These are phyloP conservation scores for Monotropa hypopitys DNA, from an alignment of 179 eudicot genomes.

Conservation along the genomic window DNA sequence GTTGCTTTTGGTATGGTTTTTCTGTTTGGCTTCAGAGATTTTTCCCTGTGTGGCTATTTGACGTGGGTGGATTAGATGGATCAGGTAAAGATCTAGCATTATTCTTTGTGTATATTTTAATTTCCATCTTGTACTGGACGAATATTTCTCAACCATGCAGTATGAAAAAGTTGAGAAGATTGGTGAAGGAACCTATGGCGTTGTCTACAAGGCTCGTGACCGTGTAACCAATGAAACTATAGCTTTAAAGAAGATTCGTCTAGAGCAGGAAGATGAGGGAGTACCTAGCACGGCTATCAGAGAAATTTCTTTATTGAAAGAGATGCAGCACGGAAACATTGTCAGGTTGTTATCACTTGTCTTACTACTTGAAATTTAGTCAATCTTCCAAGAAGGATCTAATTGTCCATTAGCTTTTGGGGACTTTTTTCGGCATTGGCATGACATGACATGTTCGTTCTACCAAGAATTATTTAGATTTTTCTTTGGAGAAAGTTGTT, in stretches of 20 bases:
- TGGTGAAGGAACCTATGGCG: slow-evolving; percentile 97
- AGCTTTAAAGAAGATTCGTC: slow-evolving; percentile 81
- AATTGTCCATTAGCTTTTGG: neutral
- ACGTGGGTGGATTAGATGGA: slow-evolving; percentile 23
- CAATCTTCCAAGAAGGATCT: neutral
- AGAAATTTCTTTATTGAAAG: slow-evolving; percentile 91
- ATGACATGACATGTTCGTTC: neutral
- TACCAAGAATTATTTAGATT: neutral
- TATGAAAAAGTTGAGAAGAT: slow-evolving; percentile 97
- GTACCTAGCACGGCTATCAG: slow-evolving; percentile 96
- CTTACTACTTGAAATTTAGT: neutral
- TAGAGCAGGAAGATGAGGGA: slow-evolving; percentile 98
- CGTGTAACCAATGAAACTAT: slow-evolving; percentile 71
- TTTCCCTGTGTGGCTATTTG: too few relatives aligned
- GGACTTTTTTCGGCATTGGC: neutral
- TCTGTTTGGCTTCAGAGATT: too few relatives aligned
- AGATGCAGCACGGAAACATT: slow-evolving; percentile 92
- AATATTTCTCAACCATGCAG: slow-evolving; percentile 23
- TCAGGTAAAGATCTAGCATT: slow-evolving; percentile 14
- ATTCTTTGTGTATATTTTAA: neutral
- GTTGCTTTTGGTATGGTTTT: neutral
- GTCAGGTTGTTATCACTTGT: slow-evolving; percentile 35
- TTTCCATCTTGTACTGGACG: neutral
- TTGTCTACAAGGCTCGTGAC: slow-evolving; percentile 87
- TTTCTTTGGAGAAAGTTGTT: neutral